Base-by-base conservation (phyloP, 192 early-diverging fungal genomes). In the Pilobolus umbonatus region DNA sequence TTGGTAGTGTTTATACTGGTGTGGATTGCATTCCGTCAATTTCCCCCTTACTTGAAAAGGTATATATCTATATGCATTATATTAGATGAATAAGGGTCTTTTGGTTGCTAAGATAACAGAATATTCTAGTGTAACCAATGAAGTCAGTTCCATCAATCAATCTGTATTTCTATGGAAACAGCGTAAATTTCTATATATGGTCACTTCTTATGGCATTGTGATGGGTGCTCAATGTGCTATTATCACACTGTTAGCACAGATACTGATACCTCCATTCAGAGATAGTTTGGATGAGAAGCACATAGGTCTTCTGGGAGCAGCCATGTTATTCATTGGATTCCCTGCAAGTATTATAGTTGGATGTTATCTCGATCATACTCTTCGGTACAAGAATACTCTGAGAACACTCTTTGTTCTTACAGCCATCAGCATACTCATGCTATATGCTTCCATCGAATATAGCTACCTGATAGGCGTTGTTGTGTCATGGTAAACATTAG, bases 171-270 rank as follows among this genome's bases (percentile, higher is more conserved):
- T 65, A 5, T 71, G 56, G 56, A 59, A 51, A 52, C 39, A 65
- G n/a, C 14, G 17, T 19, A 29, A 36, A 9, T 76, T 76, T 58
- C 25, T 74, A 11, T 40, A 50, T 45, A 39, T 76, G 19, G 15
- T 70, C 21, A 50, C 46, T 30, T 51, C 75, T 4, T 76, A 54
- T 57, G 71, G 61, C 32, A 61, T 68, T 28, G 53, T 70, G 10
- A 68, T 63, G 42, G 74, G 74, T 14, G 71, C 67, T 25, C 68
- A 70, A 46, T 69, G 60, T 43, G 62, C 75, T 6, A 30, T 76
- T 29, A 60, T 65, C 31, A 76, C 71, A 24, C 48, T 76, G 32
- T 50, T 76, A 5, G 63, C 71, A 10, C 71, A 76, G 35, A 69
- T 73, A 5, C 14, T 76, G 5, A 32, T 70, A 14, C 68, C 71